A percentile compares a stretch with the other conserved stretches of the same genome.
These are phyloP conservation scores for Fusarium verticillioides DNA, from an alignment of 2,329 filamentous ascomycete genomes.

Conservation along the genomic window DNA sequence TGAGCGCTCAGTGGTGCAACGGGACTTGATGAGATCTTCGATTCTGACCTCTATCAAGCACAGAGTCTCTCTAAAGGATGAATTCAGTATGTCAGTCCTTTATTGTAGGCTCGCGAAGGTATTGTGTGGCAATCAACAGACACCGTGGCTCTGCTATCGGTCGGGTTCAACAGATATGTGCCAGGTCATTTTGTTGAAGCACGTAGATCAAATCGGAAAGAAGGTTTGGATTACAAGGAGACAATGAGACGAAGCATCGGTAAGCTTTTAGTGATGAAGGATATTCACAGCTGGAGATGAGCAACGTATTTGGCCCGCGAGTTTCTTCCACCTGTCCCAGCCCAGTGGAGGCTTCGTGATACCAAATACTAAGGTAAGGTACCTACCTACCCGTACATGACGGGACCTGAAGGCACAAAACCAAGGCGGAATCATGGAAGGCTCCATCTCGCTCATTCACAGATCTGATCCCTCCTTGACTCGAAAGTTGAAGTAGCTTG, in stretches of 20 bases:
- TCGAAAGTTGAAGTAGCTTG: neutral
- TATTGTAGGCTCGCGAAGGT: neutral
- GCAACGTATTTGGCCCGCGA: neutral
- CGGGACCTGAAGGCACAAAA: neutral
- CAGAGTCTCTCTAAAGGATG: accelerated
- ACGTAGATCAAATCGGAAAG: neutral
- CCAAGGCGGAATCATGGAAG: neutral
- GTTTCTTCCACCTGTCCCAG: neutral
- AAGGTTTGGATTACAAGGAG: too few species aligned
- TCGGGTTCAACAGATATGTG: neutral
- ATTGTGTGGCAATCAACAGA: neutral
- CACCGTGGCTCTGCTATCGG: neutral
- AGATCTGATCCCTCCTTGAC: neutral
- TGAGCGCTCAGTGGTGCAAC: neutral
- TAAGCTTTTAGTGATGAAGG: neutral
- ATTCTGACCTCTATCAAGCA: neutral
- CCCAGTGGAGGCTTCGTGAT: neutral
- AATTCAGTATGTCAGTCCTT: neutral
- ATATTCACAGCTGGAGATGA: neutral
- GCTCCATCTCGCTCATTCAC: neutral
- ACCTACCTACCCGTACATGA: neutral
- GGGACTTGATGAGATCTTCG: neutral
- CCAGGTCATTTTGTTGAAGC: neutral
- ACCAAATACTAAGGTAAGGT: too few species aligned
- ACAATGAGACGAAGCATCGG: neutral